A percentile compares a stretch with the other conserved stretches of the same genome.
phyloP scores from a whole-genome alignment of 352 stramenopile genomes.

The Pythium coloratum region DNA sequence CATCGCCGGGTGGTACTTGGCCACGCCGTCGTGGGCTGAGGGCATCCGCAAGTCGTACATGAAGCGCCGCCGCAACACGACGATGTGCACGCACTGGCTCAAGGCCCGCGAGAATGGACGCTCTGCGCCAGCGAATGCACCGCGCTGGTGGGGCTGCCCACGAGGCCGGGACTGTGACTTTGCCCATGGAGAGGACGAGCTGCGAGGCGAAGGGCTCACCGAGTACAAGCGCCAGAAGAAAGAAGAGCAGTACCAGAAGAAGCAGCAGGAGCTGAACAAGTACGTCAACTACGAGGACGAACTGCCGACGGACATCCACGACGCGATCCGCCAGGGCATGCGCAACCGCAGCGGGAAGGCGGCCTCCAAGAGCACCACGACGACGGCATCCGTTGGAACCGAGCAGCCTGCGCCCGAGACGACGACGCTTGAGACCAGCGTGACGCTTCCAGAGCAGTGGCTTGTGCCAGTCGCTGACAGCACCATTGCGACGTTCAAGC shows the following conservation, averaged over 20 bases:
- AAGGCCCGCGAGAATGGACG: slow-evolving; percentile 53
- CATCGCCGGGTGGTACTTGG: slow-evolving; percentile 83
- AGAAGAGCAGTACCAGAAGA: slow-evolving; percentile 45
- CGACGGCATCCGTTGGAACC: not conserved
- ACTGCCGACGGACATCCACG: slow-evolving; percentile 59
- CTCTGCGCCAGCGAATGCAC: slow-evolving; percentile 43
- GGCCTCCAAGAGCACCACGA: not conserved
- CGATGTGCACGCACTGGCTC: slow-evolving; percentile 72
- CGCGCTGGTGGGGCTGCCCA: slow-evolving; percentile 81
- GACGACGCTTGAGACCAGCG: not conserved
- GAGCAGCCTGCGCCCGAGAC: slow-evolving; percentile 4
- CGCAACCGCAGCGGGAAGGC: slow-evolving; percentile 46
- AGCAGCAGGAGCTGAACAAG: slow-evolving; percentile 61
- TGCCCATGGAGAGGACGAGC: slow-evolving; percentile 79
- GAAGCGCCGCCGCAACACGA: slow-evolving; percentile 81
- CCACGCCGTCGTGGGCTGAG: slow-evolving; percentile 81
- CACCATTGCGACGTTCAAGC: slow-evolving; percentile 54
- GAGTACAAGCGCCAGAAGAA: slow-evolving; percentile 75
- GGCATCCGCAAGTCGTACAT: slow-evolving; percentile 84
- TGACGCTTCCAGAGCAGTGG: slow-evolving; percentile 37
- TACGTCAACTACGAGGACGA: slow-evolving; percentile 81
- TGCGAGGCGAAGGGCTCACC: slow-evolving; percentile 61
- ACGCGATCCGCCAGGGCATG: slow-evolving; percentile 68
- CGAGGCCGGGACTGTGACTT: slow-evolving; percentile 81
- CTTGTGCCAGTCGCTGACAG: slow-evolving; percentile 45